Evolutionary conservation across 208 protist species (phyloP), one percentile per base, ranked within the genome.

Genomic region (Phytomonas sp.): DNA sequence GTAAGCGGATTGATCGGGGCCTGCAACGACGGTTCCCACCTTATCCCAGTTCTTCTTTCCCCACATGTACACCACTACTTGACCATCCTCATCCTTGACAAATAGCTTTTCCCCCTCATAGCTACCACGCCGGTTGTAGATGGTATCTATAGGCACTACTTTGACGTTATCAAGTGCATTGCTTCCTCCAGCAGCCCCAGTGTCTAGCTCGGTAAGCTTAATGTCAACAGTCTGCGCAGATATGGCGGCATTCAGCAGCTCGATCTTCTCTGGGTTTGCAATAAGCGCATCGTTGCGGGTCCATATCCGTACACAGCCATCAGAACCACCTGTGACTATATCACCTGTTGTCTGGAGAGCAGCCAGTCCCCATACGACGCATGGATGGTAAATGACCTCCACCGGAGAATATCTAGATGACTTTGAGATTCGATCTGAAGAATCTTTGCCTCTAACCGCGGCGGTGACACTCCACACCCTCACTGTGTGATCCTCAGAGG

Each of bases 11-110:
- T 73, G 65, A n/a, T 81, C 74, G 6, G 84, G 75, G 20, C 87
- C 89, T 15, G 97, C 78, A 0, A 98, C 88, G 0, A 99, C 92
- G 0, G 94, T 86, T 53, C 97, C 97, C 31, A 98, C 74, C 72
- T 97, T 97, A 15, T 91, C 81, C 95, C 96, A 98, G 17, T 68
- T 65, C 0, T 73, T 46, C 8, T 70, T 40, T 26, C 79, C 73
- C 76, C 94, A 98, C 32, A 80, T 66, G 65, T 97, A 93, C 29
- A 95, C 67, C 70, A 94, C 88, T 32, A 93, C 84, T 40, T 79
- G 72, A 1, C 36, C 66, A 69, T 80, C 82, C 30, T 85, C 83
- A 67, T 84, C 83, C 60, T 81, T 78, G 15, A 79, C 80, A 56
- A 97, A 82, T 17, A 81, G 70, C 6, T 79, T 77, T 67, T 94